These are phyloP conservation scores for Cucumis hystrix DNA, from an alignment of 306 rosid genomes.

Conservation along the genomic window DNA sequence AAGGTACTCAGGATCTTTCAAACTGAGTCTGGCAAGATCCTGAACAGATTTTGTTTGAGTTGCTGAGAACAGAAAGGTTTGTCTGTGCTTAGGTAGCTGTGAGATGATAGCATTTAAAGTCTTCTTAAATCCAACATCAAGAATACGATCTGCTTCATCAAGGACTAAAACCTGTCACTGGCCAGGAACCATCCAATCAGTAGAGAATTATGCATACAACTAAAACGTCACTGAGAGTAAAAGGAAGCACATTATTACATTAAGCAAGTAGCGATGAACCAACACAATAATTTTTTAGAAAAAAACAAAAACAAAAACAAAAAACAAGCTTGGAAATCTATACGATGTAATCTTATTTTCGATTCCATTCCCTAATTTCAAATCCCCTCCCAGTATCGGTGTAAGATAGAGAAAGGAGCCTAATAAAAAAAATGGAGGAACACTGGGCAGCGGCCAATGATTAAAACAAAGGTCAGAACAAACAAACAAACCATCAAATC, in stretches of 20 bases:
- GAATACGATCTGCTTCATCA: slow-evolving; percentile 94
- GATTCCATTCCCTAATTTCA: background rate
- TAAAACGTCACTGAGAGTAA: background rate
- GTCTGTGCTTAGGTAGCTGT: slow-evolving; percentile 76
- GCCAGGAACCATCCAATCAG: slow-evolving; percentile 29
- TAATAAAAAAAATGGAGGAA: background rate
- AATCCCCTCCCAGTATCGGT: background rate
- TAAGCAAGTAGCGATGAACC: background rate
- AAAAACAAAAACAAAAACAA: background rate
- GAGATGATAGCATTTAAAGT: slow-evolving; percentile 70
- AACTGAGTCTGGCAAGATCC: slow-evolving; percentile 90
- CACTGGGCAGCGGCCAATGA: background rate
- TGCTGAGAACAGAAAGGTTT: slow-evolving; percentile 87
- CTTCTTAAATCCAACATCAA: slow-evolving; percentile 66
- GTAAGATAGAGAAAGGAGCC: background rate
- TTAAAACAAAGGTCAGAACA: background rate
- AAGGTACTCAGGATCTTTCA: slow-evolving; percentile 91
- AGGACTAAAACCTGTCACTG: slow-evolving; percentile 69
- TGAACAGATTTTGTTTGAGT: slow-evolving; percentile 79
- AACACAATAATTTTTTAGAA: background rate
- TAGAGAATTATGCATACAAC: slow-evolving; percentile 4
- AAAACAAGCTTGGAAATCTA: background rate
- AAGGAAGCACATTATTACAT: background rate
- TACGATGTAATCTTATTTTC: background rate
- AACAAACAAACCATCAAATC: background rate